A percentile compares a stretch with the other conserved stretches of the same genome.
Conservation (phyloP, 1,284 basidiomycete species). For the Abortiporus biennis region DNA sequence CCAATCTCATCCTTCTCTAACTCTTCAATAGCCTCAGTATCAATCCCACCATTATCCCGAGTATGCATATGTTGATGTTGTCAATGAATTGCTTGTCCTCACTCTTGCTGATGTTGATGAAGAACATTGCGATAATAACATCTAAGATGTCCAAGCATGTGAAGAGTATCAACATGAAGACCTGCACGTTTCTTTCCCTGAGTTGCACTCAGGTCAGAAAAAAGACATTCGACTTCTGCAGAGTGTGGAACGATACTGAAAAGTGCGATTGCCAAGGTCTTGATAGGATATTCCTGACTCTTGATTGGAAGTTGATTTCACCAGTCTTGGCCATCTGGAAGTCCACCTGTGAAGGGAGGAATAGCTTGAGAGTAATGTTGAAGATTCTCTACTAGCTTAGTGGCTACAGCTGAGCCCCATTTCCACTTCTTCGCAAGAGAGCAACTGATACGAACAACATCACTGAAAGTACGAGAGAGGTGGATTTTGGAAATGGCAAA, state of each 20-base stretch:
- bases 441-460: conserved; percentile 9
- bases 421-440: conserved; percentile 16
- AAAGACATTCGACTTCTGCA: conserved; percentile 23
- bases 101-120: background rate
- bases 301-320: conserved; percentile 15
- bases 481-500: conserved; percentile 18
- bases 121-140: conserved; percentile 2
- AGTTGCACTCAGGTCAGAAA: conserved; percentile 20
- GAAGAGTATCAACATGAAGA: conserved; percentile 13
- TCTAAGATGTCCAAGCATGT: conserved; percentile 14
- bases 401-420: conserved; percentile 14
- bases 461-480: conserved; percentile 10
- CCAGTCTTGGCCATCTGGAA: conserved; percentile 19
- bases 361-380: conserved; percentile 16
- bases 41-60: background rate
- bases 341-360: conserved; percentile 17
- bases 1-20: too few species aligned
- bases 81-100: background rate
- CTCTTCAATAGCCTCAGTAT: background rate
- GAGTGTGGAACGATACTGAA: conserved; percentile 22
- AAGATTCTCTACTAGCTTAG: conserved; percentile 12
- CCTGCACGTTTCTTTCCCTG: conserved; percentile 14
- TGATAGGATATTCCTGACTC: background rate
- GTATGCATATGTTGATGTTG: background rate
- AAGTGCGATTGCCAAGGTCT: background rate